These are phyloP conservation scores for Arabis alpina DNA, from an alignment of 345 rosid species.

Conservation along the genomic window DNA sequence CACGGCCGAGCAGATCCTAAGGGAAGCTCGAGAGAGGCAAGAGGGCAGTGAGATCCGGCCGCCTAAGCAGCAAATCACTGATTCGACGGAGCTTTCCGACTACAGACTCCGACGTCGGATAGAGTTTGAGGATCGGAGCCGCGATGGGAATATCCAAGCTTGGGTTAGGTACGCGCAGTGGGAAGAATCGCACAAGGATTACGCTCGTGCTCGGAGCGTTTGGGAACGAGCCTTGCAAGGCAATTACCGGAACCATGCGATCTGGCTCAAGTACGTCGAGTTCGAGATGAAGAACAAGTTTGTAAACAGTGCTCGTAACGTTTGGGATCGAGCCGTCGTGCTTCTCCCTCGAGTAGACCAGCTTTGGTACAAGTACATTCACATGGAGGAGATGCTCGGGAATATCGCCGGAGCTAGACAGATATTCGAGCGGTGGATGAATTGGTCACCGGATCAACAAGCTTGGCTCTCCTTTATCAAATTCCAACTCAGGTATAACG, in stretches of 20 bases:
- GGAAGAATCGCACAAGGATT: conserved; percentile 82
- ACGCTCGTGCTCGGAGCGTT: conserved; percentile 66
- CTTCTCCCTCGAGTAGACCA: conserved; percentile 72
- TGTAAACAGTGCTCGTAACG: conserved; percentile 63
- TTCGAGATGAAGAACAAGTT: conserved; percentile 78
- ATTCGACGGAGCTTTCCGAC: conserved; percentile 57
- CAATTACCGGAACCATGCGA: conserved; percentile 61
- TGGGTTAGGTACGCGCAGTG: conserved; percentile 78
- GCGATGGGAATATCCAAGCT: conserved; percentile 54
- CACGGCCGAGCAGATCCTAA: too few relatives aligned
- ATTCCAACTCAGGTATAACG: conserved; percentile 67
- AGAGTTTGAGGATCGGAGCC: conserved; percentile 63
- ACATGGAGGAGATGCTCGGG: conserved; percentile 76
- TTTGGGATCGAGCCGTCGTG: conserved; percentile 71
- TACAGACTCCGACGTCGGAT: conserved; percentile 62
- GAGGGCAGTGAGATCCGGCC: conserved; percentile 75
- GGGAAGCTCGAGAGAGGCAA: conserved; percentile 58
- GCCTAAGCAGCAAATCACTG: conserved; percentile 67
- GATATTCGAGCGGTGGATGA: conserved; percentile 71
- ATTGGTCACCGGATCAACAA: conserved; percentile 71
- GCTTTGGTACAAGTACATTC: conserved; percentile 78
- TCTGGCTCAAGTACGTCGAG: conserved; percentile 81
- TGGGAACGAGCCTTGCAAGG: conserved; percentile 78
- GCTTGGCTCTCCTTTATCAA: conserved; percentile 70
- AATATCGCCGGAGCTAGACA: too few relatives aligned